These are phyloP conservation scores for Tagetes patula DNA, from an alignment of 129 eudicot species.

Conservation along the genomic window DNA sequence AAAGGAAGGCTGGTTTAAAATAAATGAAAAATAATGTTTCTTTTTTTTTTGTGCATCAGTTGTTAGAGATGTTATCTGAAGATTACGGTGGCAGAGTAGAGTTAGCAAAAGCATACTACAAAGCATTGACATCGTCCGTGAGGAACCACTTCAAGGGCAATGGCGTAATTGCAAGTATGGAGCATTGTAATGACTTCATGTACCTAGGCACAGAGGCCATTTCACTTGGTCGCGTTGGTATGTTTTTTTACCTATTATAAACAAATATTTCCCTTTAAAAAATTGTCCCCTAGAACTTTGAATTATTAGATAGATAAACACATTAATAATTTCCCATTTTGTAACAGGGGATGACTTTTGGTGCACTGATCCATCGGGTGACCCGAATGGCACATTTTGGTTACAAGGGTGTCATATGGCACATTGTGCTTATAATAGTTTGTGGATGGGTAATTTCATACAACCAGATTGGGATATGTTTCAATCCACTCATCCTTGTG, in stretches of 20 bases:
- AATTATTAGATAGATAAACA: too few species aligned
- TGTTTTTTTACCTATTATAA: background rate
- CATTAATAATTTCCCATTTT: background rate
- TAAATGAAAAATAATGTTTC: background rate
- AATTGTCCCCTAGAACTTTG: too few species aligned
- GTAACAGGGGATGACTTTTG: slow-evolving; percentile 86
- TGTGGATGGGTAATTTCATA: slow-evolving; percentile 96
- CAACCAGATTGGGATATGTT: slow-evolving; percentile 99
- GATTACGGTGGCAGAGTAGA: slow-evolving; percentile 93
- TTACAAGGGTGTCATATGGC: slow-evolving; percentile 98
- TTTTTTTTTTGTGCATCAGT: slow-evolving; percentile 15
- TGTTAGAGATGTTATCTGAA: slow-evolving; percentile 80
- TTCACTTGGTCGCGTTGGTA: slow-evolving; percentile 88
- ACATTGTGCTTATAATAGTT: slow-evolving; percentile 92
- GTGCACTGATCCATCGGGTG: slow-evolving; percentile 92
- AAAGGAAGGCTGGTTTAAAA: background rate
- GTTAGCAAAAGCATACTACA: slow-evolving; percentile 78
- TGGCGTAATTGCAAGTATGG: slow-evolving; percentile 95
- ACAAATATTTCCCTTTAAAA: too few species aligned
- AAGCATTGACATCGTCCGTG: slow-evolving; percentile 70
- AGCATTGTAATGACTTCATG: slow-evolving; percentile 98
- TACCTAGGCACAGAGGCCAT: slow-evolving; percentile 92
- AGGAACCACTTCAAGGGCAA: slow-evolving; percentile 83
- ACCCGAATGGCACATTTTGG: slow-evolving; percentile 96
- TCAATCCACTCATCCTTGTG: slow-evolving; percentile 92